phyloP scores from a whole-genome alignment of 2,329 filamentous ascomycete genomes.

The Colletotrichum falcatum region DNA sequence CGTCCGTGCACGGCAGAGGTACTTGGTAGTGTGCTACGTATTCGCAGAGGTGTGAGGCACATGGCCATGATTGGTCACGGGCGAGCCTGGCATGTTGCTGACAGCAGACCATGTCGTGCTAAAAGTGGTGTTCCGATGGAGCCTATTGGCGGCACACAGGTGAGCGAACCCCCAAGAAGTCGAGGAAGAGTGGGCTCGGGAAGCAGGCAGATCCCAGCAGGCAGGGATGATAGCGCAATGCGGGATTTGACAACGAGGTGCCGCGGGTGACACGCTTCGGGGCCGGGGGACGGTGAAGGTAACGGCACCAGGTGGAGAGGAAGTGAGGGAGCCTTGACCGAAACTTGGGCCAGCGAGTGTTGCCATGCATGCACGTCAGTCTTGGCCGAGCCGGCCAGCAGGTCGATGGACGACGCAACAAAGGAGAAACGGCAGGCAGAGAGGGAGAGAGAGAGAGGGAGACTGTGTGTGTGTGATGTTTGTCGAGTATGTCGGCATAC shows the following conservation, averaged over 20 bases:
- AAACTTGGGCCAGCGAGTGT: slow-evolving; percentile 14
- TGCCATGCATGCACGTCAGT: slow-evolving; percentile 27
- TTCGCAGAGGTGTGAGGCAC: slow-evolving; percentile 14
- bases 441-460: too few species aligned
- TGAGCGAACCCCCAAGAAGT: slow-evolving; percentile 9
- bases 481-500: neutral
- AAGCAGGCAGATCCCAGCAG: slow-evolving; percentile 23
- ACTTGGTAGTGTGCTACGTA: neutral
- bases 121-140: slow-evolving; percentile 36
- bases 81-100: slow-evolving; percentile 18
- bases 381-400: slow-evolving; percentile 30
- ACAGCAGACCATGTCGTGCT: slow-evolving; percentile 29
- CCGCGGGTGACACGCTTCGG: slow-evolving; percentile 30
- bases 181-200: slow-evolving; percentile 10
- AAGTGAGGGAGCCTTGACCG: slow-evolving; percentile 17
- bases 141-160: slow-evolving; percentile 28
- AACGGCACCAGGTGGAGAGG: slow-evolving; percentile 22
- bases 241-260: slow-evolving; percentile 33
- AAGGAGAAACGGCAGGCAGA: neutral
- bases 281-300: slow-evolving; percentile 8
- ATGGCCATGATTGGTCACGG: slow-evolving; percentile 16
- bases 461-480: too few species aligned
- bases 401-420: neutral
- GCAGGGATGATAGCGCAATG: slow-evolving; percentile 41
- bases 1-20: slow-evolving; percentile 23